These are phyloP conservation scores for Umbelopsis sp. DNA, from an alignment of 192 early-diverging fungal species.

Conservation along the genomic window DNA sequence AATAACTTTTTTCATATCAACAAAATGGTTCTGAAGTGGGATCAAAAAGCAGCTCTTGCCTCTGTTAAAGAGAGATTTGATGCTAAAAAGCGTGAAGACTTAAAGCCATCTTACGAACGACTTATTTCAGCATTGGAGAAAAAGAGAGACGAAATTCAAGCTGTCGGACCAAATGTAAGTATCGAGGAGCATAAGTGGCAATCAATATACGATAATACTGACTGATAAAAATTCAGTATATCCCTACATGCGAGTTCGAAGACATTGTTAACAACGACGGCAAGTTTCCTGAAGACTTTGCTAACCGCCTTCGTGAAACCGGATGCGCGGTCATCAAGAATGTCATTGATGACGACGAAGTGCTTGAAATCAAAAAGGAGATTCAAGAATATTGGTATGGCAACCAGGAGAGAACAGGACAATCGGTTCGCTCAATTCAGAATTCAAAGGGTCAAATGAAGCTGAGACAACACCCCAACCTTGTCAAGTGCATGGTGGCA, in stretches of 20 bases:
- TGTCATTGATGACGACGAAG: constrained; percentile 22
- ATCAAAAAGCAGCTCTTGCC: constrained; percentile 2
- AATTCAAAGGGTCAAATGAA: background rate
- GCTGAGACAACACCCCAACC: constrained; percentile 24
- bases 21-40: background rate
- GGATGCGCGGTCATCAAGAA: constrained; percentile 28
- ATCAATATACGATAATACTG: too few species aligned
- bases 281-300: constrained; percentile 8
- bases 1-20: background rate
- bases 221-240: background rate
- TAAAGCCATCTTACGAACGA: background rate
- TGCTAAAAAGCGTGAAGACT: background rate
- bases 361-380: constrained; percentile 23
- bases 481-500: constrained; percentile 22
- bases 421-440: constrained; percentile 17
- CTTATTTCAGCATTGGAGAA: background rate
- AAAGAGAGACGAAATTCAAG: background rate
- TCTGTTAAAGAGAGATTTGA: background rate
- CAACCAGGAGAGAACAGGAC: constrained; percentile 6
- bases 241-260: background rate
- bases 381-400: constrained; percentile 26
- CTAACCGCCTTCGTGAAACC: constrained; percentile 4
- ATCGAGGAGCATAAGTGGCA: background rate
- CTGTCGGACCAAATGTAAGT: background rate
- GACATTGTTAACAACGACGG: background rate